Conservation (phyloP, 1,284 basidiomycete species). For the Porodaedalea pini region DNA sequence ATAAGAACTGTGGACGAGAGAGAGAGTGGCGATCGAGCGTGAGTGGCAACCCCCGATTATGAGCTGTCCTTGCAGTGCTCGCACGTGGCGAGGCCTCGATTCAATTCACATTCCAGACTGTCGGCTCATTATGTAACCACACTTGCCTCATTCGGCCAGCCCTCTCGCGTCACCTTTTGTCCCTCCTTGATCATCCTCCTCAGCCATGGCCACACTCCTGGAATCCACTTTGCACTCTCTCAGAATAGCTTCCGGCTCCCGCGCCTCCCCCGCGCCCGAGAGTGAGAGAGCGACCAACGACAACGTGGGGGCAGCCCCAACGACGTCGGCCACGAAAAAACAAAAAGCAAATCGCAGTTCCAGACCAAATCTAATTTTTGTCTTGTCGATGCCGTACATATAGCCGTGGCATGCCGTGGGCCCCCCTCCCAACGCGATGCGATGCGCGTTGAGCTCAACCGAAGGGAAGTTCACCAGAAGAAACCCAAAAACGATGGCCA, state of each 20-base stretch:
- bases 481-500: not conserved
- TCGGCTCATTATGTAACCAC: not conserved
- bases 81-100: not conserved
- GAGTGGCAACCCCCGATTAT: not conserved
- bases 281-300: not conserved
- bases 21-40: not conserved
- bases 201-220: too few relatives aligned
- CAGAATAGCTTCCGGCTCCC: too few relatives aligned
- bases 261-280: not conserved
- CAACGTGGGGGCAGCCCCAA: not conserved
- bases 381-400: constrained; percentile 2
- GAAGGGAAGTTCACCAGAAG: not conserved
- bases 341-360: too few relatives aligned
- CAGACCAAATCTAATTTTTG: too few relatives aligned
- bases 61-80: too few relatives aligned
- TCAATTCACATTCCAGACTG: constrained; percentile 1
- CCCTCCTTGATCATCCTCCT: too few relatives aligned
- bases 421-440: not conserved
- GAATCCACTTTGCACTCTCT: too few relatives aligned
- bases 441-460: not conserved
- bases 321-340: too few relatives aligned
- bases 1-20: not conserved
- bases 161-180: too few relatives aligned
- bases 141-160: too few relatives aligned
- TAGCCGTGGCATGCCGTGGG: constrained; percentile 1